A percentile compares a stretch with the other conserved stretches of the same genome.
These are phyloP conservation scores for Acacia melanoxylon DNA, from an alignment of 306 rosid species.

Conservation along the genomic window DNA sequence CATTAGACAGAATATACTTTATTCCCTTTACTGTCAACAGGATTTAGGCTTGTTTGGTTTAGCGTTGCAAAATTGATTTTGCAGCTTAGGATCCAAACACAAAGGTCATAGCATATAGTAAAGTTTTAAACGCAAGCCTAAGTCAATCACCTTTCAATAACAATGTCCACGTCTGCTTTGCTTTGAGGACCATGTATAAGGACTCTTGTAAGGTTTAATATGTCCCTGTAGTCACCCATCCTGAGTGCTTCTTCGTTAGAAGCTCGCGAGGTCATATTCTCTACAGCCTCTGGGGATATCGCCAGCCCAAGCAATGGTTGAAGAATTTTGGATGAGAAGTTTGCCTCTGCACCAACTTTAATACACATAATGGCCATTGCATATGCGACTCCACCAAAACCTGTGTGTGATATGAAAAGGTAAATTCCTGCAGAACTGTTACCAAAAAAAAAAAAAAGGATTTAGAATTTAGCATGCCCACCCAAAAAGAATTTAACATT, in stretches of 20 bases:
- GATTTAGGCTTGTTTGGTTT: not conserved
- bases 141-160: conserved; percentile 68
- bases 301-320: conserved; percentile 43
- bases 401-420: conserved; percentile 89
- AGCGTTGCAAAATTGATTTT: not conserved
- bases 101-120: conserved; percentile 2
- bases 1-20: not conserved
- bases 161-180: conserved; percentile 79
- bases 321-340: conserved; percentile 45
- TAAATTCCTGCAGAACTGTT: conserved; percentile 79
- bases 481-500: conserved; percentile 23
- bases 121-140: conserved; percentile 1
- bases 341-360: conserved; percentile 59
- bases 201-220: conserved; percentile 90
- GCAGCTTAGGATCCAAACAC: not conserved
- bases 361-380: conserved; percentile 83
- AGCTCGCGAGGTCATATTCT: conserved; percentile 47
- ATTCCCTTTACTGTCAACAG: not conserved
- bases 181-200: conserved; percentile 83
- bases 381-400: conserved; percentile 90
- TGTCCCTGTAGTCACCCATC: conserved; percentile 92
- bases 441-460: not conserved
- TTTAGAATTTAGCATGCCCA: not conserved
- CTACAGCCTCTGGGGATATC: conserved; percentile 30
- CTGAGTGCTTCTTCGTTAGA: conserved; percentile 67